Base-by-base conservation (phyloP, 192 early-diverging fungal species). In the Phycomyces blakesleeanus region DNA sequence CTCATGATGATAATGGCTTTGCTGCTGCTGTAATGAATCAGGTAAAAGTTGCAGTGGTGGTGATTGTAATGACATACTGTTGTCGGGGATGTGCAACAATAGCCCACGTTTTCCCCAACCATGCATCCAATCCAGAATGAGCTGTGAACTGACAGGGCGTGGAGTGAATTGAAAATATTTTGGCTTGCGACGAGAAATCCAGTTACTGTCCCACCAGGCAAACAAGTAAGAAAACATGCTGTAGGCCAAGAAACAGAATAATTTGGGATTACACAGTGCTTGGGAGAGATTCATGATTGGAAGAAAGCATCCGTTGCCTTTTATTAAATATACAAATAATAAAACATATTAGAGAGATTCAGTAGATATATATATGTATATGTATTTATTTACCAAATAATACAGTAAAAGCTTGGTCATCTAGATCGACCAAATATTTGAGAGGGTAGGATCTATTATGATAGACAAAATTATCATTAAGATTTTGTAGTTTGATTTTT, bases 81-180 rank as follows among this genome's bases (percentile, higher is more conserved):
- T 51, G 11, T 18, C 42, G 50, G 22, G 22, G 22, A 37, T 51
- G 38, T 24, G 21, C 38, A 41, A 58, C 29, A 63, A 61, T 7
- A 72, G 22, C 8, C 70, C 70, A 29, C 61, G 34, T 2, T 51
- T 4, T 15, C 72, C 64, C 63, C 74, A 76, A 21, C 75, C 63
- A 44, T 5, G 15, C 47, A 69, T 61, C 64, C 70, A 66, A 51
- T 76, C 66, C 15, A 44, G 20, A 7, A 69, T 39, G 16, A 63
- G 53, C 12, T 38, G 63, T 3, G 44, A 37, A 47, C 65, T 68
- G 15, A 44, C 65, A 16, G 56, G 42, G 25, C 81, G 66, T 8
- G 81, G 81, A n/a, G 81, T 83, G 67, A 83, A 83, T 66, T 75
- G 80, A 58, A 82, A 82, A 61, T 78, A 82, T 37, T 67, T 68